These are phyloP conservation scores for Cladosporium sp. DNA, from an alignment of 2,329 filamentous ascomycete species.

Conservation along the genomic window DNA sequence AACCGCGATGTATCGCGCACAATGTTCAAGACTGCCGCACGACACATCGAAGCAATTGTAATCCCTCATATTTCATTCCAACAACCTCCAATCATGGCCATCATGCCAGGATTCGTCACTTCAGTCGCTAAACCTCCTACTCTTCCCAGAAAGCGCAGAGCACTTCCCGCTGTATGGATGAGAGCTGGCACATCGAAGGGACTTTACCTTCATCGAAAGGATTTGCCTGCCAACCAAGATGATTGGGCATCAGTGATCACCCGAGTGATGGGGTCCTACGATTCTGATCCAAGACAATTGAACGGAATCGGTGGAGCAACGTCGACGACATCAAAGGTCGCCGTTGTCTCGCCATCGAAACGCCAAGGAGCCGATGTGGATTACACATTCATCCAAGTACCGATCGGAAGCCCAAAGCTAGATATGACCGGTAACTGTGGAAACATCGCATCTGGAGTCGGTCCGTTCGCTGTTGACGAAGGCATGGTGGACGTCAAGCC, in stretches of 20 bases:
- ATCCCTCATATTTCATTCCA: slow-evolving; percentile 19
- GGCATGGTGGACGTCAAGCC: slow-evolving; percentile 25
- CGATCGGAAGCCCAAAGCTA: slow-evolving; percentile 26
- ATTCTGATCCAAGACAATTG: slow-evolving; percentile 31
- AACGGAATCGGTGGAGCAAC: slow-evolving; percentile 32
- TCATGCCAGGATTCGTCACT: slow-evolving; percentile 23
- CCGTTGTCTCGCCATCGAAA: slow-evolving; percentile 27
- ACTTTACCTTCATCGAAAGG: slow-evolving; percentile 42
- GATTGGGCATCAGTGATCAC: slow-evolving; percentile 38
- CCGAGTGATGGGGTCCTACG: slow-evolving; percentile 39
- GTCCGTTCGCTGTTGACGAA: slow-evolving; percentile 32
- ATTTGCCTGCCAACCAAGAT: slow-evolving; percentile 34
- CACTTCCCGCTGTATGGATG: slow-evolving; percentile 43
- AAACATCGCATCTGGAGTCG: slow-evolving; percentile 31
- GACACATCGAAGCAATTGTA: slow-evolving; percentile 20
- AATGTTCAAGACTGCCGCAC: slow-evolving; percentile 24
- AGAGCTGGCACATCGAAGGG: slow-evolving; percentile 45
- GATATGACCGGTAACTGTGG: slow-evolving; percentile 33
- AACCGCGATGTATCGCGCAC: background rate
- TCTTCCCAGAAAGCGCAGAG: slow-evolving; percentile 20
- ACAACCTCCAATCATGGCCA: slow-evolving; percentile 7
- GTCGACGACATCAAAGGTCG: slow-evolving; percentile 32
- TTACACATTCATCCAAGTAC: slow-evolving; percentile 31
- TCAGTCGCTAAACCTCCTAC: background rate
- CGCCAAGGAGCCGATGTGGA: slow-evolving; percentile 29